These are phyloP conservation scores for Talaromyces nanjingensis DNA, from an alignment of 495 filamentous ascomycete species.

Conservation along the genomic window DNA sequence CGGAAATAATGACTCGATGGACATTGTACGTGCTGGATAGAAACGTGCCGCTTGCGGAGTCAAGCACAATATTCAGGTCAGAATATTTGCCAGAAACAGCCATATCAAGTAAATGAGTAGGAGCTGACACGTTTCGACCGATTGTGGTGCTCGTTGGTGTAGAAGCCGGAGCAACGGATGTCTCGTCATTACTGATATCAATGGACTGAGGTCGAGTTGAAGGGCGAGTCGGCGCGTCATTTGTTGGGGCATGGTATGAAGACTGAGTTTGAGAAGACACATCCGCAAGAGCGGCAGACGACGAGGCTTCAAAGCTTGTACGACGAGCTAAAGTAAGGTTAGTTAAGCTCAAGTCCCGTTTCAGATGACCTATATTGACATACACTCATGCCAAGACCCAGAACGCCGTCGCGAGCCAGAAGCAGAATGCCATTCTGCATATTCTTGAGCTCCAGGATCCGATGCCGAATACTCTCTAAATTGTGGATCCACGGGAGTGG, in stretches of 20 bases:
- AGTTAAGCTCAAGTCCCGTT: not conserved
- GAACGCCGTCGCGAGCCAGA: not conserved
- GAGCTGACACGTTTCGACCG: not conserved
- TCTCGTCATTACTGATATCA: not conserved
- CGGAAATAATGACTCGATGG: conserved; percentile 17
- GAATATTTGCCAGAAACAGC: conserved; percentile 10
- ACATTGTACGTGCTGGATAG: conserved; percentile 10
- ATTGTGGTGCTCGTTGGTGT: not conserved
- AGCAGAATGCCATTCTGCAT: not conserved
- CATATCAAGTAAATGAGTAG: not conserved
- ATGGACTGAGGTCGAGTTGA: not conserved
- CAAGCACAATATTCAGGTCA: conserved; percentile 17
- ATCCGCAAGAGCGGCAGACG: not conserved
- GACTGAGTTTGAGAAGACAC: not conserved
- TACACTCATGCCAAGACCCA: not conserved
- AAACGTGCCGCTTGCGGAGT: conserved; percentile 11
- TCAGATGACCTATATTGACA: not conserved
- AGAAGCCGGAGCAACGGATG: not conserved
- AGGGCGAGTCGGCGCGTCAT: not conserved
- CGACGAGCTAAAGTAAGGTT: not conserved
- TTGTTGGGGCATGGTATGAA: not conserved
- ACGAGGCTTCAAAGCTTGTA: not conserved
- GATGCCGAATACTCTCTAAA: not conserved
- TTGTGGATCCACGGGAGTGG: not conserved
- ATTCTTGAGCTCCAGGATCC: not conserved